Percentiles rank a stretch among this genome's conserved stretches.
Evolutionary conservation across 2,329 filamentous ascomycete genomes (phyloP).

Genomic region (Talaromyces rugulosus): DNA sequence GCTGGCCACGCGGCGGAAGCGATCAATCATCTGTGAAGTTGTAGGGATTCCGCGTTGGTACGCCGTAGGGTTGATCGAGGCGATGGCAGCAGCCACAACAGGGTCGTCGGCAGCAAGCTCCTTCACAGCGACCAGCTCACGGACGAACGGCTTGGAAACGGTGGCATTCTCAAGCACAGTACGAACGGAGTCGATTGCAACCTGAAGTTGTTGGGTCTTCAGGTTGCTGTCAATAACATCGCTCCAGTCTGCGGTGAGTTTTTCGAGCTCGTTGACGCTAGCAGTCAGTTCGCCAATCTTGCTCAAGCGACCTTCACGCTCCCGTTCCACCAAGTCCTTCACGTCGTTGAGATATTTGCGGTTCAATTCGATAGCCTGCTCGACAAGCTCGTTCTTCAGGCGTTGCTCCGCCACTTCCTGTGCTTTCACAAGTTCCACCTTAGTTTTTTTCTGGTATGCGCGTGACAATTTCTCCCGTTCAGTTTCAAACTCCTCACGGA

Average conservation of each 20-base stretch:
- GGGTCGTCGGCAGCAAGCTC: slow-evolving; percentile 80
- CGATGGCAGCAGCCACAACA: slow-evolving; percentile 87
- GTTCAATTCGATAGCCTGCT: slow-evolving; percentile 88
- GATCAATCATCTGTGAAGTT: slow-evolving; percentile 80
- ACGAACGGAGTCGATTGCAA: slow-evolving; percentile 89
- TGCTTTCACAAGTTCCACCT: slow-evolving; percentile 73
- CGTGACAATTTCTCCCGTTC: slow-evolving; percentile 77
- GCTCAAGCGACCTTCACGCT: slow-evolving; percentile 80
- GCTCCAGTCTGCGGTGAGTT: slow-evolving; percentile 84
- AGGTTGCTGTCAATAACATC: slow-evolving; percentile 85
- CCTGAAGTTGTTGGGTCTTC: slow-evolving; percentile 91
- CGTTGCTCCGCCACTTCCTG: slow-evolving; percentile 77
- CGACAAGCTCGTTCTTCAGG: slow-evolving; percentile 76
- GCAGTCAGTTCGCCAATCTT: slow-evolving; percentile 76
- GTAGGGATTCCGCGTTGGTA: slow-evolving; percentile 91
- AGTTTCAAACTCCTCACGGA: slow-evolving; percentile 80
- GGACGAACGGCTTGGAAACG: slow-evolving; percentile 78
- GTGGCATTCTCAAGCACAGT: slow-evolving; percentile 72
- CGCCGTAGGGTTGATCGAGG: slow-evolving; percentile 88
- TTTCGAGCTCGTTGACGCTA: slow-evolving; percentile 78
- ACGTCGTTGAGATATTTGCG: slow-evolving; percentile 77
- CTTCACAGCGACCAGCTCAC: slow-evolving; percentile 89
- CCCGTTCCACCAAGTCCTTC: slow-evolving; percentile 75
- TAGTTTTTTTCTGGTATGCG: slow-evolving; percentile 74
- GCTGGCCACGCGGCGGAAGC: slow-evolving; percentile 85